phyloP scores from a whole-genome alignment of 345 rosid genomes.

The Passiflora organensis region DNA sequence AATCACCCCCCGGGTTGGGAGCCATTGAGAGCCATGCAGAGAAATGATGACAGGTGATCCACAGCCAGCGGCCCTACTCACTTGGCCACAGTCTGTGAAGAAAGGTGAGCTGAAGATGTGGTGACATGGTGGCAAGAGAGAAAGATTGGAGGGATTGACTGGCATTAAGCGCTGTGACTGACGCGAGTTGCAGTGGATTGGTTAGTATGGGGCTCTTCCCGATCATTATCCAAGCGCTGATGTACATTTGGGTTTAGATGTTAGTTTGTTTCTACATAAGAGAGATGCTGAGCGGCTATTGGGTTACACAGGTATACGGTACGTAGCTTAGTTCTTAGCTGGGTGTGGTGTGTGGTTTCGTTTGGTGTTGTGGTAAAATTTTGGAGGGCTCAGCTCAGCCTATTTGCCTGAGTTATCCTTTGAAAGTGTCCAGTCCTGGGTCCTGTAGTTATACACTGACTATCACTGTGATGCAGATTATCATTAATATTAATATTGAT shows the following conservation, averaged over 20 bases:
- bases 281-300: slow-evolving; percentile 20
- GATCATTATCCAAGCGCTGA: slow-evolving; percentile 45
- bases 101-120: neutral
- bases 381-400: too few relatives aligned
- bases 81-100: neutral
- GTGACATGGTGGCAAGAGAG: neutral
- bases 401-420: too few relatives aligned
- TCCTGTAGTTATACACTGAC: neutral
- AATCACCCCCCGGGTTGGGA: slow-evolving; percentile 50
- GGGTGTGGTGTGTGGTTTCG: neutral
- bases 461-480: neutral
- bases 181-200: slow-evolving; percentile 10
- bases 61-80: slow-evolving; percentile 1
- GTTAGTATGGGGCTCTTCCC: slow-evolving; percentile 36
- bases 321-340: slow-evolving; percentile 1
- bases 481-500: too few relatives aligned
- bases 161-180: too few relatives aligned
- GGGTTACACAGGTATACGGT: slow-evolving; percentile 4
- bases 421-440: too few relatives aligned
- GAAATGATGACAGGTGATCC: slow-evolving; percentile 9
- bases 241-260: slow-evolving; percentile 34
- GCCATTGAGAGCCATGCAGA: slow-evolving; percentile 7
- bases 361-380: too few relatives aligned
- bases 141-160: slow-evolving; percentile 4
- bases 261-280: slow-evolving; percentile 18